phyloP scores from a whole-genome alignment of 2,329 filamentous ascomycete genomes.

The Sporothrix variecibatus region DNA sequence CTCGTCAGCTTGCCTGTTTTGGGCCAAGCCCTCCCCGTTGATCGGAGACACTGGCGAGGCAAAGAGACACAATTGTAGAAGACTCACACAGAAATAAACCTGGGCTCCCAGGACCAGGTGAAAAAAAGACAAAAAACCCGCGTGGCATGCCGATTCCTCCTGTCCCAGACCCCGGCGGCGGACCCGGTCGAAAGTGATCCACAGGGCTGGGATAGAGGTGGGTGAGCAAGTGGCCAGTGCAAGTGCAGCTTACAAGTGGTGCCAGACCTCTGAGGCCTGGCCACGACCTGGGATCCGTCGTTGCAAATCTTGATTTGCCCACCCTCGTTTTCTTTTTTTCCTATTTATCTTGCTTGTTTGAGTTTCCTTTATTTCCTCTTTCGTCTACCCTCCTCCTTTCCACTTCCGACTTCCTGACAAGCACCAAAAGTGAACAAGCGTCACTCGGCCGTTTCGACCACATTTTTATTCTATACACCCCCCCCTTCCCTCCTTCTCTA shows the following conservation, averaged over 20 bases:
- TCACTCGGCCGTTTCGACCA: not conserved
- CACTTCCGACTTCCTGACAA: not conserved
- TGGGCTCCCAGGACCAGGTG: not conserved
- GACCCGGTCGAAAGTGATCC: conserved; percentile 14
- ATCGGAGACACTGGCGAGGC: conserved; percentile 16
- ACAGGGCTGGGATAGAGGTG: conserved; percentile 26
- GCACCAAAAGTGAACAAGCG: conserved; percentile 5
- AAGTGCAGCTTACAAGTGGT: not conserved
- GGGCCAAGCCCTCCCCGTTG: conserved; percentile 18
- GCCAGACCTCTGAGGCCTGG: not conserved
- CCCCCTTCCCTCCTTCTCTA: not conserved
- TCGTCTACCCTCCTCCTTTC: not conserved
- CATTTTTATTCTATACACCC: not conserved
- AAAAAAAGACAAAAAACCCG: conserved; percentile 3
- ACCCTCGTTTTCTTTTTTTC: not conserved
- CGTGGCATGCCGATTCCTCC: conserved; percentile 15
- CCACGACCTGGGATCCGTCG: not conserved
- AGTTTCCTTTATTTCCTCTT: not conserved
- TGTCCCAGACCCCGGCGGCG: conserved; percentile 2
- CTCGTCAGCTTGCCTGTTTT: conserved; percentile 18
- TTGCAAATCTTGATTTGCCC: not conserved
- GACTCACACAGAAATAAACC: not conserved
- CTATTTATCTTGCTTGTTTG: not conserved
- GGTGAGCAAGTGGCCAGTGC: not conserved
- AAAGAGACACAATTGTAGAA: not conserved